These are phyloP conservation scores for Schizosaccharomyces octosporus DNA, from an alignment of 805 yeast species.

Conservation along the genomic window DNA sequence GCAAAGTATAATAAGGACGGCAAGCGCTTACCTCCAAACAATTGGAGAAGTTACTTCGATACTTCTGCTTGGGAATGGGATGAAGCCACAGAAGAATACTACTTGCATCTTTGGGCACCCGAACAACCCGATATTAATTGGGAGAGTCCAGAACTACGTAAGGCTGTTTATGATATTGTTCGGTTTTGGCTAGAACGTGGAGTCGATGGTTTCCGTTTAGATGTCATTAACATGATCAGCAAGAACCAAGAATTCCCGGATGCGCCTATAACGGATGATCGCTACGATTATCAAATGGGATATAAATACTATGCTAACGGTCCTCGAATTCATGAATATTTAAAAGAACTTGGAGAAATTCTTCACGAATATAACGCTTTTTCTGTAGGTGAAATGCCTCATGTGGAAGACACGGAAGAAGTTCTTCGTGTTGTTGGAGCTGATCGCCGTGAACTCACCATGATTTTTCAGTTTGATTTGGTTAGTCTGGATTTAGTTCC, in stretches of 20 bases:
- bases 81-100: constrained; percentile 29
- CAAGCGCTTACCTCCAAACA: constrained; percentile 29
- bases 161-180: constrained; percentile 20
- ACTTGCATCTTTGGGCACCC: constrained; percentile 27
- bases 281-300: constrained; percentile 19
- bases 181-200: constrained; percentile 32
- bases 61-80: constrained; percentile 36
- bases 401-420: constrained; percentile 19
- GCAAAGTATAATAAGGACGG: constrained; percentile 25
- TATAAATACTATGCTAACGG: constrained; percentile 18
- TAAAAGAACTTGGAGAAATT: constrained; percentile 25
- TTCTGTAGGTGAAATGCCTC: constrained; percentile 35
- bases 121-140: constrained; percentile 39
- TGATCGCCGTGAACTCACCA: constrained; percentile 10
- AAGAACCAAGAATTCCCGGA: constrained; percentile 24
- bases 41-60: constrained; percentile 29
- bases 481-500: constrained; percentile 5
- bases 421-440: constrained; percentile 18
- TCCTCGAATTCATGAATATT: constrained; percentile 34
- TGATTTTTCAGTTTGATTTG: constrained; percentile 12
- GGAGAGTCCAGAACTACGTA: constrained; percentile 24
- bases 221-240: constrained; percentile 28
- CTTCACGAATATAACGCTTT: constrained; percentile 25
- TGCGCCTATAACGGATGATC: constrained; percentile 24
- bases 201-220: constrained; percentile 35